A percentile compares a stretch with the other conserved stretches of the same genome.
Conservation (phyloP, 805 yeast species). For the Grigorovia transvaalensis region DNA sequence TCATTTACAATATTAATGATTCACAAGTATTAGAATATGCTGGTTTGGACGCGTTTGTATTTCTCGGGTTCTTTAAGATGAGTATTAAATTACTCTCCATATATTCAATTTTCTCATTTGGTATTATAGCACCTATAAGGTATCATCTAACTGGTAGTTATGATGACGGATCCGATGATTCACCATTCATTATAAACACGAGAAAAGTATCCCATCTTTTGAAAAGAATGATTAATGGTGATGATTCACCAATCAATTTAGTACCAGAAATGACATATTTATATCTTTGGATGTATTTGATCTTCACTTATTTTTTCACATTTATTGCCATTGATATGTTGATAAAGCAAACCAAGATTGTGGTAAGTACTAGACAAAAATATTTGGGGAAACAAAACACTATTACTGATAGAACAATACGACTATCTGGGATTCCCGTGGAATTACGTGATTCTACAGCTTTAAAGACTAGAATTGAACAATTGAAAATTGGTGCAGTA, state of each 20-base stretch:
- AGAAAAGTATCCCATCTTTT: background rate
- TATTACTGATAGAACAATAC: slow-evolving; percentile 81
- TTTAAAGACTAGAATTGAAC: slow-evolving; percentile 64
- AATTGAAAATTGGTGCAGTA: slow-evolving; percentile 71
- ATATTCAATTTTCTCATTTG: slow-evolving; percentile 59
- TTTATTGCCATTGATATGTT: slow-evolving; percentile 48
- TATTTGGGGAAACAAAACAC: slow-evolving; percentile 81
- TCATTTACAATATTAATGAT: slow-evolving; percentile 55
- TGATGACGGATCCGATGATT: slow-evolving; percentile 45
- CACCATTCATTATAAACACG: background rate
- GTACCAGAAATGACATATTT: slow-evolving; percentile 38
- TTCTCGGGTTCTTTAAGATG: slow-evolving; percentile 82
- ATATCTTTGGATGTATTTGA: slow-evolving; percentile 74
- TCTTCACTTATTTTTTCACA: slow-evolving; percentile 82
- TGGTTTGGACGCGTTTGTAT: slow-evolving; percentile 91
- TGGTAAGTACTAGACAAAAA: slow-evolving; percentile 67
- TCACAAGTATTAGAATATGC: slow-evolving; percentile 76
- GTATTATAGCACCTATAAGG: slow-evolving; percentile 75
- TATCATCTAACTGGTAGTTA: slow-evolving; percentile 73
- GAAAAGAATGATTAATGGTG: slow-evolving; percentile 13
- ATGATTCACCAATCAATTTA: slow-evolving; percentile 17
- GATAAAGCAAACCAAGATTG: slow-evolving; percentile 58
- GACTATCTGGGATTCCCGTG: slow-evolving; percentile 82
- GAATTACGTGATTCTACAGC: slow-evolving; percentile 62
- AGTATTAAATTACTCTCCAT: slow-evolving; percentile 57